A percentile compares a stretch with the other conserved stretches of the same genome.
Conservation (phyloP, 2,329 filamentous ascomycete species). For the Coccinonectria pachysandricola region DNA sequence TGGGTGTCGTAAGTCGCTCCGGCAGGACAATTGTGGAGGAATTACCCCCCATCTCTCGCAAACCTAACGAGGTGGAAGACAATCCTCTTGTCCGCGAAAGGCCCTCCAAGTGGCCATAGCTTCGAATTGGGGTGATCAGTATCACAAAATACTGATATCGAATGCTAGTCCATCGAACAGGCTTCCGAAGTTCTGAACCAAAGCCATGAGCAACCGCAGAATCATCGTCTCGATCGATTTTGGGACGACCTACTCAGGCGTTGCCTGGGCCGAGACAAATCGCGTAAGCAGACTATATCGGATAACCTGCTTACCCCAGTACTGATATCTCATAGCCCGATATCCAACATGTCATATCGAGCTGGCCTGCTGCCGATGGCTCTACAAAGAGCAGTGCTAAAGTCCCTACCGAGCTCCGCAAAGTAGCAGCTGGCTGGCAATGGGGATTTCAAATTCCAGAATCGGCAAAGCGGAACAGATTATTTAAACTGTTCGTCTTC, state of each 20-base stretch:
- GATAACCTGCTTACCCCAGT: too few relatives aligned
- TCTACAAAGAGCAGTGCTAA: constrained; percentile 29
- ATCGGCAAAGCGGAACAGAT: constrained; percentile 28
- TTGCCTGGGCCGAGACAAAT: constrained; percentile 40
- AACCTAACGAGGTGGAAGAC: too few relatives aligned
- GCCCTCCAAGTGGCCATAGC: too few relatives aligned
- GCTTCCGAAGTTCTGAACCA: too few relatives aligned
- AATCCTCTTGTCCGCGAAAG: too few relatives aligned
- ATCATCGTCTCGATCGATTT: constrained; percentile 46
- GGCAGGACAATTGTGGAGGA: too few relatives aligned
- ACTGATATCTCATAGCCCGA: constrained; percentile 25
- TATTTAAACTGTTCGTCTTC: constrained; percentile 38
- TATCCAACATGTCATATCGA: constrained; percentile 30
- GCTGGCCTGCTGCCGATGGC: constrained; percentile 32
- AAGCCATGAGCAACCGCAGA: constrained; percentile 25
- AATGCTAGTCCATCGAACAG: too few relatives aligned
- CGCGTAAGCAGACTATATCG: constrained; percentile 24
- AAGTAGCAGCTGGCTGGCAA: constrained; percentile 29
- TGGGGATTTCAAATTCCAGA: constrained; percentile 41
- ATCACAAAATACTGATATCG: too few relatives aligned
- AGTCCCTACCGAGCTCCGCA: constrained; percentile 39
- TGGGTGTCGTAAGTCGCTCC: too few relatives aligned
- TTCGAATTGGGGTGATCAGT: too few relatives aligned
- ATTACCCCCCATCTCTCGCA: too few relatives aligned
- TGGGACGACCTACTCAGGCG: constrained; percentile 45